Evolutionary conservation across 75 land plant species (phyloP).

Genomic region (Ceratopteris richardii): DNA sequence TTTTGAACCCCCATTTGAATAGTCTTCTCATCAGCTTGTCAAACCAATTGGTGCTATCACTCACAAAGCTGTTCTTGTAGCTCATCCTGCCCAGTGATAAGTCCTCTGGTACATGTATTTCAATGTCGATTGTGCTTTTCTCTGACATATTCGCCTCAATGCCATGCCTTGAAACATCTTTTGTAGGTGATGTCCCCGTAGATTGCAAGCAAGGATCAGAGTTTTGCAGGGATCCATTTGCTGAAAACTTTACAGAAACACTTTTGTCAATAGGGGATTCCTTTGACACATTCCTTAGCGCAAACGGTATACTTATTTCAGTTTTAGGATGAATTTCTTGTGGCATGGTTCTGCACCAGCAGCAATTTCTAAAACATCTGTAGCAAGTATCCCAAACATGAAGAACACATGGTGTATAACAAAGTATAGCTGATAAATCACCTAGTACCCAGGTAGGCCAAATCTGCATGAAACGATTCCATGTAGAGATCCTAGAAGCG

Average conservation of each 20-base stretch:
- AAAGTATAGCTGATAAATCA: slow-evolving; percentile 35
- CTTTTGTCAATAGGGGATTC: no score
- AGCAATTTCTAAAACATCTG: not conserved
- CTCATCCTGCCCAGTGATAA: no score
- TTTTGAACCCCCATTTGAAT: not conserved
- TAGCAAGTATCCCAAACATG: slow-evolving; percentile 31
- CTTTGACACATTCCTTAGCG: not conserved
- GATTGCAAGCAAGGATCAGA: not conserved
- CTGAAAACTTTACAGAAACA: not conserved
- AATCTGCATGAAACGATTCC: slow-evolving; percentile 23
- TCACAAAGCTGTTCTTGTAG: no score
- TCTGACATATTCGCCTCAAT: no score
- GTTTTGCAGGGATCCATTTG: not conserved
- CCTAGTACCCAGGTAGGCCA: slow-evolving; percentile 51
- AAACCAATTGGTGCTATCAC: no score
- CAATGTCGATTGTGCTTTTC: no score
- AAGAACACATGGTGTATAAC: slow-evolving; percentile 37
- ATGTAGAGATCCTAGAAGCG: slow-evolving; percentile 19
- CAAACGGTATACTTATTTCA: not conserved
- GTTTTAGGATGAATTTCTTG: not conserved
- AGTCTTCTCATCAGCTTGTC: not conserved
- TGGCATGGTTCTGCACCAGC: slow-evolving; percentile 3
- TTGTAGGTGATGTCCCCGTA: no score
- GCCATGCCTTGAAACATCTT: no score
- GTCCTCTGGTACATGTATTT: no score